These are phyloP conservation scores for Trebouxiophyceae sp. DNA, from an alignment of 163 green algal species.

Conservation along the genomic window DNA sequence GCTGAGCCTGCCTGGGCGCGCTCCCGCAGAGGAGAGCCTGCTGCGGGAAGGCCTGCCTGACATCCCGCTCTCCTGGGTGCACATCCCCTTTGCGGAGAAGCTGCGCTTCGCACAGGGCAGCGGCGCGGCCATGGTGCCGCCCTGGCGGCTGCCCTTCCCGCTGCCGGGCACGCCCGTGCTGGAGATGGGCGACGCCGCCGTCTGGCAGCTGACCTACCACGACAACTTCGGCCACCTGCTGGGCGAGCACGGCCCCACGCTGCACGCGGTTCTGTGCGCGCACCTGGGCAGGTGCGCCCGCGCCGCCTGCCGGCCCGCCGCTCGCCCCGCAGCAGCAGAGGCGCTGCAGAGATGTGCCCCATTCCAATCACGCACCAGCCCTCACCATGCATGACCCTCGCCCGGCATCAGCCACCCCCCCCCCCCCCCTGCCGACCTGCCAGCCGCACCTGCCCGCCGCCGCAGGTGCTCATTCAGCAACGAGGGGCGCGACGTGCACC, in stretches of 20 bases:
- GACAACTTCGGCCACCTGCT: constrained; percentile 32
- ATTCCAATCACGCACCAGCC: too few species aligned
- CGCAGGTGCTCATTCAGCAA: constrained; percentile 12
- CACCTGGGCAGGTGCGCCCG: constrained; percentile 15
- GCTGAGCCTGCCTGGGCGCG: too few species aligned
- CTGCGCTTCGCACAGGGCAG: constrained; percentile 3
- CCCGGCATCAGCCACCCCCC: too few species aligned
- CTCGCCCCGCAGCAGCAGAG: too few species aligned
- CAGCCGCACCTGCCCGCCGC: too few species aligned
- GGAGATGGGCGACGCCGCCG: constrained; percentile 9
- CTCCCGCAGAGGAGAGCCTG: constrained; percentile 3
- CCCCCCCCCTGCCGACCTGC: too few species aligned
- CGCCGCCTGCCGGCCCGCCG: too few species aligned
- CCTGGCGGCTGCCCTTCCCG: constrained; percentile 6
- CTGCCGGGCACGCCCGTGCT: constrained; percentile 9
- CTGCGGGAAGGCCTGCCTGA: constrained; percentile 5
- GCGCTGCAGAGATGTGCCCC: too few species aligned
- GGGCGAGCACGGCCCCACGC: constrained; percentile 24
- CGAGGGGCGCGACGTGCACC: constrained; percentile 12
- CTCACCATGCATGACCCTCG: too few species aligned
- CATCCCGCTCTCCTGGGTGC: constrained; percentile 15
- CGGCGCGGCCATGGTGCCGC: constrained; percentile 2
- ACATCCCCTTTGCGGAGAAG: constrained; percentile 11
- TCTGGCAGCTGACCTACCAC: constrained; percentile 22
- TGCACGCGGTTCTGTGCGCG: constrained; percentile 27